Percentiles rank a stretch among this genome's conserved stretches.
phyloP scores from a whole-genome alignment of 495 filamentous ascomycete genomes.

The Pyrenopolyporus hunteri region DNA sequence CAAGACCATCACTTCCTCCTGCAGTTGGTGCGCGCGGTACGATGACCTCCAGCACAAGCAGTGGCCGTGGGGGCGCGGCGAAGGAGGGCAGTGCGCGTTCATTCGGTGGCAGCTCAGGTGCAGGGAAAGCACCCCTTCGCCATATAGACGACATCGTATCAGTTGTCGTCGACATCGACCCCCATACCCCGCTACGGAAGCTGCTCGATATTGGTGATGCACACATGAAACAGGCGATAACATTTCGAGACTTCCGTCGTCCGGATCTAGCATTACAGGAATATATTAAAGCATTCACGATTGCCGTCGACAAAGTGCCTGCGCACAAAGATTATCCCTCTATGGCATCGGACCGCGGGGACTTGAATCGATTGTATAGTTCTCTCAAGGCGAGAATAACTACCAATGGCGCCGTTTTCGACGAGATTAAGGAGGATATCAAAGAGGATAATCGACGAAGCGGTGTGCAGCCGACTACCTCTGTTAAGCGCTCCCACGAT shows the following conservation, averaged over 20 bases:
- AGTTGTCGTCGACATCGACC: slow-evolving; percentile 51
- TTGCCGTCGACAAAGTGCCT: slow-evolving; percentile 76
- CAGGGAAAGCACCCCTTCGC: slow-evolving; percentile 57
- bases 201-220: slow-evolving; percentile 57
- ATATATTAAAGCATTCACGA: slow-evolving; percentile 78
- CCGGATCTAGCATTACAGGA: slow-evolving; percentile 63
- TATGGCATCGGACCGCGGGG: slow-evolving; percentile 52
- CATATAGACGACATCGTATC: slow-evolving; percentile 77
- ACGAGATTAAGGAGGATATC: slow-evolving; percentile 69
- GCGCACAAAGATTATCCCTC: slow-evolving; percentile 68
- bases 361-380: slow-evolving; percentile 56
- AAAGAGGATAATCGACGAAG: slow-evolving; percentile 66
- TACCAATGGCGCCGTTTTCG: slow-evolving; percentile 51
- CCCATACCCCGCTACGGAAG: slow-evolving; percentile 53
- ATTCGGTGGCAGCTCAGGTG: slow-evolving; percentile 11
- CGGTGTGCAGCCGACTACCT: slow-evolving; percentile 50
- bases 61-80: background rate
- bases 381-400: slow-evolving; percentile 56
- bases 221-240: slow-evolving; percentile 58
- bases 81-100: background rate
- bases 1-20: slow-evolving; percentile 10
- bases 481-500: slow-evolving; percentile 8
- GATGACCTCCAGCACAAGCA: background rate
- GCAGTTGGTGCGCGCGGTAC: slow-evolving; percentile 5
- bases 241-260: slow-evolving; percentile 57